These are phyloP conservation scores for Boletus semigastroideus DNA, from an alignment of 1,284 basidiomycete species.

Conservation along the genomic window DNA sequence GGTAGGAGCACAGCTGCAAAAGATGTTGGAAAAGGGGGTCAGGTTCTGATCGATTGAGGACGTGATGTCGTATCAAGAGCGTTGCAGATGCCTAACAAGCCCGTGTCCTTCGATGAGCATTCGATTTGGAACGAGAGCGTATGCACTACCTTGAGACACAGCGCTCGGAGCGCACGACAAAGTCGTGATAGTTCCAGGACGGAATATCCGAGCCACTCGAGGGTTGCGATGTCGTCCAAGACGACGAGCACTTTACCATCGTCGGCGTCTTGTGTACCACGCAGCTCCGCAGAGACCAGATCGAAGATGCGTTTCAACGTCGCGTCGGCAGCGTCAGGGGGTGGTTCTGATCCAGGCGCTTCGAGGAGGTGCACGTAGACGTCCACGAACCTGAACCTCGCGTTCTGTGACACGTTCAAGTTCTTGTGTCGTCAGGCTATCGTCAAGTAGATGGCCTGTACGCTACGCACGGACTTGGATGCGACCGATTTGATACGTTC, in stretches of 20 bases:
- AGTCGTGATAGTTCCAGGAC: constrained; percentile 52
- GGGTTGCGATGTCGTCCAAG: constrained; percentile 61
- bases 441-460: not conserved
- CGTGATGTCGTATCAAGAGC: constrained; percentile 62
- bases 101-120: not conserved
- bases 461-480: constrained; percentile 52
- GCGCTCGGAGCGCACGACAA: constrained; percentile 52
- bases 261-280: constrained; percentile 1
- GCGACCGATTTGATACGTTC: constrained; percentile 61
- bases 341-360: constrained; percentile 6
- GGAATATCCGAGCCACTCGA: constrained; percentile 67
- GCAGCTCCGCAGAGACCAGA: constrained; percentile 25
- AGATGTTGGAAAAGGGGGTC: constrained; percentile 59
- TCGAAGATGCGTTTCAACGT: constrained; percentile 37
- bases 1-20: constrained; percentile 59
- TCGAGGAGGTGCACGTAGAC: constrained; percentile 20
- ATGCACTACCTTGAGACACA: constrained; percentile 53
- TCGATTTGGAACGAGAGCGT: not conserved
- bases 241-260: constrained; percentile 46
- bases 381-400: constrained; percentile 54
- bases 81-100: constrained; percentile 45
- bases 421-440: constrained; percentile 38
- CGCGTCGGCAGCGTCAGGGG: constrained; percentile 16
- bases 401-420: constrained; percentile 49
- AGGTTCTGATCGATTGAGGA: constrained; percentile 50